phyloP scores from a whole-genome alignment of 1,284 basidiomycete genomes.

The Pseudozyma tsukubaensis region DNA sequence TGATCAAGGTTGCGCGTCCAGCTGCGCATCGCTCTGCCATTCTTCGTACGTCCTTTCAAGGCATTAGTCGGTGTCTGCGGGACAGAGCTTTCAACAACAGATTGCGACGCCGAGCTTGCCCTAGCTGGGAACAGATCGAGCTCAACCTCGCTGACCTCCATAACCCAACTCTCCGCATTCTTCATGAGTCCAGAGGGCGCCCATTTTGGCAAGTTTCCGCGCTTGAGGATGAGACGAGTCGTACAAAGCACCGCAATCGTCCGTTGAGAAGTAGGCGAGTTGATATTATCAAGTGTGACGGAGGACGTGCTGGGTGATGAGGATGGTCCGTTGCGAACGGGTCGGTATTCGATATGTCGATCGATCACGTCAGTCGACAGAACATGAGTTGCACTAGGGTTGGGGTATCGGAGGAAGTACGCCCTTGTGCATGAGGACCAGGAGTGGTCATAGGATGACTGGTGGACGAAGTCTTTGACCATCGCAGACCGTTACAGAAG shows the following conservation, averaged over 20 bases:
- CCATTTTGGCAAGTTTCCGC: constrained; percentile 89
- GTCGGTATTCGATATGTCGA: constrained; percentile 71
- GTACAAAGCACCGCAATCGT: constrained; percentile 81
- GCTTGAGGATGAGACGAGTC: constrained; percentile 89
- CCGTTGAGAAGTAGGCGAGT: neutral
- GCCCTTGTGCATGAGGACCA: constrained; percentile 71
- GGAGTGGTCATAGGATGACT: constrained; percentile 46
- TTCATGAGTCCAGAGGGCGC: constrained; percentile 80
- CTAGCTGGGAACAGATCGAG: constrained; percentile 52
- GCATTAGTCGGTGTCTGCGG: neutral
- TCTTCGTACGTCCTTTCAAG: constrained; percentile 41
- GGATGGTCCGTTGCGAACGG: constrained; percentile 22
- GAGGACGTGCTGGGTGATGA: constrained; percentile 31
- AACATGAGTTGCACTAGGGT: constrained; percentile 93
- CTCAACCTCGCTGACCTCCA: constrained; percentile 68
- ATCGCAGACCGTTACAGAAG: constrained; percentile 12
- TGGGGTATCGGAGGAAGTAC: constrained; percentile 95
- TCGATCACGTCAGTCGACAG: constrained; percentile 93
- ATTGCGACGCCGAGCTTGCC: constrained; percentile 4
- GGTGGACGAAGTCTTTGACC: constrained; percentile 52
- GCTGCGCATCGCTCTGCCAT: constrained; percentile 58
- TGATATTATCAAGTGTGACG: constrained; percentile 63
- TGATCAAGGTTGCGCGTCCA: constrained; percentile 68
- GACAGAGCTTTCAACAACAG: neutral
- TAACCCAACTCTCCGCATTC: constrained; percentile 67